Conservation (phyloP, 1,284 basidiomycete genomes). For the Trichosporon sp. region DNA sequence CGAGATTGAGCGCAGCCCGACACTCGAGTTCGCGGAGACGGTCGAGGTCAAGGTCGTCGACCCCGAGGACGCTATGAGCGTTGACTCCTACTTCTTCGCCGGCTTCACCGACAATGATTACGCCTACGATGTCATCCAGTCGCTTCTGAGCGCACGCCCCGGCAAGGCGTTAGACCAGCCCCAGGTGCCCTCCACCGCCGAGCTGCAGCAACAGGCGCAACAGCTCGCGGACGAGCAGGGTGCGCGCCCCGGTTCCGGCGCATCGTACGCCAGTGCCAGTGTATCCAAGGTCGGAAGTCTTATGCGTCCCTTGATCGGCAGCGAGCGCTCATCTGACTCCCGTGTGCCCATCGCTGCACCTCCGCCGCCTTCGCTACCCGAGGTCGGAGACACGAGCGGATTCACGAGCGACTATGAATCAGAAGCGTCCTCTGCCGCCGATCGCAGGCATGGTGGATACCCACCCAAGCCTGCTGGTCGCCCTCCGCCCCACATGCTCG, state of each 20-base stretch:
- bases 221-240: slow-evolving; percentile 63
- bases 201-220: slow-evolving; percentile 8
- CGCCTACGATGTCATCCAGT: slow-evolving; percentile 76
- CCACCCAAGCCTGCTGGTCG: slow-evolving; percentile 46
- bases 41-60: slow-evolving; percentile 86
- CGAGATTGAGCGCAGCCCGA: slow-evolving; percentile 82
- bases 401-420: slow-evolving; percentile 23
- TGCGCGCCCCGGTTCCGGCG: slow-evolving; percentile 61
- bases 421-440: not conserved
- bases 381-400: slow-evolving; percentile 25
- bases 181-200: not conserved
- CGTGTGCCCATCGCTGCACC: slow-evolving; percentile 28
- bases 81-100: slow-evolving; percentile 81
- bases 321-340: slow-evolving; percentile 9
- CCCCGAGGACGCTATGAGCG: slow-evolving; percentile 70
- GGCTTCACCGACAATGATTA: slow-evolving; percentile 79
- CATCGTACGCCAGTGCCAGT: slow-evolving; percentile 24
- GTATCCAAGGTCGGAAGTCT: slow-evolving; percentile 36
- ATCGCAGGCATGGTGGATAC: slow-evolving; percentile 40
- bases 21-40: slow-evolving; percentile 91
- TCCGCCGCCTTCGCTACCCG: slow-evolving; percentile 29
- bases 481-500: slow-evolving; percentile 41
- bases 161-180: not conserved
- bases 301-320: slow-evolving; percentile 40
- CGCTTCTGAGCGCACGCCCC: slow-evolving; percentile 66